Percentiles rank a stretch among this genome's conserved stretches.
phyloP scores from a whole-genome alignment of 805 yeast genomes.

The Zygotorulaspora florentina region DNA sequence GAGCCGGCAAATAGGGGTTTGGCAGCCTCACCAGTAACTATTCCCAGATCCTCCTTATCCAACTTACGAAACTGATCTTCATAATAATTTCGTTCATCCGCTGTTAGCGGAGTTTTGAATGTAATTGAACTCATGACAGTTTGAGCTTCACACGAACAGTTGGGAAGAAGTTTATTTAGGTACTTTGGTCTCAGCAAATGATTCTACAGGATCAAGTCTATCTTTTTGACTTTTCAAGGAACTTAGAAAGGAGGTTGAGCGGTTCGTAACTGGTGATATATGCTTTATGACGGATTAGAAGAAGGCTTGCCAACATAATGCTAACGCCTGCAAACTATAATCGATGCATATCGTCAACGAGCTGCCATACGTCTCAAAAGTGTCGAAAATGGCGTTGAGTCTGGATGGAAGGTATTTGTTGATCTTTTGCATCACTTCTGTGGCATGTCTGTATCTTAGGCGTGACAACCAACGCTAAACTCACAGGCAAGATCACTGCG shows the following conservation, averaged over 20 bases:
- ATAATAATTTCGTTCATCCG: constrained; percentile 72
- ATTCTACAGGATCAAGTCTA: too few species aligned
- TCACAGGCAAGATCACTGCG: constrained; percentile 39
- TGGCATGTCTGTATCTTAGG: constrained; percentile 29
- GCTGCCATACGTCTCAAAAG: not conserved
- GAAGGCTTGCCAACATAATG: not conserved
- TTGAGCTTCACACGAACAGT: not conserved
- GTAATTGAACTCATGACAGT: constrained; percentile 22
- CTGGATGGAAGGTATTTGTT: constrained; percentile 19
- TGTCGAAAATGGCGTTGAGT: not conserved
- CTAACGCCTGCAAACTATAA: too few species aligned
- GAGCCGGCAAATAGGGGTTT: constrained; percentile 80
- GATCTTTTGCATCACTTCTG: constrained; percentile 13
- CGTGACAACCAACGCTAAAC: constrained; percentile 35
- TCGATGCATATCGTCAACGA: too few species aligned
- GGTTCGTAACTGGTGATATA: not conserved
- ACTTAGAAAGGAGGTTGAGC: not conserved
- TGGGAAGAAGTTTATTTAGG: not conserved
- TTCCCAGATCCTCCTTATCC: constrained; percentile 74
- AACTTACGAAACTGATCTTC: constrained; percentile 72
- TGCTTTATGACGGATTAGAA: not conserved
- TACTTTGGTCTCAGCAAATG: too few species aligned
- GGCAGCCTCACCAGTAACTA: constrained; percentile 84
- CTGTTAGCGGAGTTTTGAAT: constrained; percentile 43
- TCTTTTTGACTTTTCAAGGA: not conserved